Evolutionary conservation across 164 flowering plant genomes (phyloP).

Genomic region (Euptelea pleiosperma): DNA sequence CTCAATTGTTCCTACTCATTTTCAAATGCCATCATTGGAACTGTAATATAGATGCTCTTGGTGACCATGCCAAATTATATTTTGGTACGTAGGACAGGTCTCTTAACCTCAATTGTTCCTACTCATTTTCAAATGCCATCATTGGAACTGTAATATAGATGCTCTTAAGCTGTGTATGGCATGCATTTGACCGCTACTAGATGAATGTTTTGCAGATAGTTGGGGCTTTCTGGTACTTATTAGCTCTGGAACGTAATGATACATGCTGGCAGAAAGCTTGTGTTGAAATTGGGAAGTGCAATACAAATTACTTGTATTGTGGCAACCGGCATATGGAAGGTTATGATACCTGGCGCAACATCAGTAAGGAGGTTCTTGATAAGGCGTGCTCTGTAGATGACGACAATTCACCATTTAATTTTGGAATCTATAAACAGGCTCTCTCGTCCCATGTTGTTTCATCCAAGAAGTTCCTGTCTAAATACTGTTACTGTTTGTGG

Average conservation of each 20-base stretch:
- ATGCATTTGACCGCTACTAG: conserved; percentile 9
- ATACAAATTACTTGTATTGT: conserved; percentile 63
- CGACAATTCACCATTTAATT: conserved; percentile 62
- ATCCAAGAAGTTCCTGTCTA: conserved; percentile 59
- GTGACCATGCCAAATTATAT: no score
- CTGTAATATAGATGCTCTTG: conserved; percentile 2
- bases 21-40: background rate
- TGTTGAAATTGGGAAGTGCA: conserved; percentile 26
- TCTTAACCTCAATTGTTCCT: no score
- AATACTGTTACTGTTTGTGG: conserved; percentile 62
- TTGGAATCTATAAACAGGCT: conserved; percentile 76
- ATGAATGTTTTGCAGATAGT: conserved; percentile 57
- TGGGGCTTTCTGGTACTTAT: conserved; percentile 88
- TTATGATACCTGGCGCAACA: conserved; percentile 43
- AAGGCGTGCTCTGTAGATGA: conserved; percentile 41
- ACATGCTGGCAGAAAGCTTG: conserved; percentile 87
- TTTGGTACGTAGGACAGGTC: no score
- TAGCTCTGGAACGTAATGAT: conserved; percentile 78
- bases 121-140: background rate
- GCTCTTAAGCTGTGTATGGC: background rate
- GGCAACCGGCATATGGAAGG: conserved; percentile 50
- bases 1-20: background rate
- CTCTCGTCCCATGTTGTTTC: conserved; percentile 63
- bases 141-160: background rate
- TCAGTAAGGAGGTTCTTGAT: conserved; percentile 33